phyloP scores from a whole-genome alignment of 176 grass and related monocot species.

The Elymus sibiricus region DNA sequence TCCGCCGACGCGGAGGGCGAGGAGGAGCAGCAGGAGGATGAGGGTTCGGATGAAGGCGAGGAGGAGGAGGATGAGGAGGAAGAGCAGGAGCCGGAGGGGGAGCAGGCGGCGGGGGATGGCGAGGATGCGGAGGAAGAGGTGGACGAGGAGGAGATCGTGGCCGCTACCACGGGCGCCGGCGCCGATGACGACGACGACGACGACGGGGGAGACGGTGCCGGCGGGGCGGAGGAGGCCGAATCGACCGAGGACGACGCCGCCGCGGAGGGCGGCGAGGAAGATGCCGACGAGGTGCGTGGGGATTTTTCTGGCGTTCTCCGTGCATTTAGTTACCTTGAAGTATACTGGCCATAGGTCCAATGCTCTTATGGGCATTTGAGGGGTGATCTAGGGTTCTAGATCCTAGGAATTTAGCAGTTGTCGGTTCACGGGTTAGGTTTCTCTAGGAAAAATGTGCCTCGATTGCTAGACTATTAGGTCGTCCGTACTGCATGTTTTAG shows the following conservation, averaged over 20 bases:
- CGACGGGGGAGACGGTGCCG: slow-evolving; percentile 7
- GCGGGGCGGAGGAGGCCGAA: slow-evolving; percentile 25
- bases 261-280: neutral
- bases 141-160: slow-evolving; percentile 64
- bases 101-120: slow-evolving; percentile 2
- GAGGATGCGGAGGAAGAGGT: slow-evolving; percentile 33
- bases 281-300: slow-evolving; percentile 28
- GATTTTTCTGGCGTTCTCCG: neutral
- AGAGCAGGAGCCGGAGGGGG: neutral
- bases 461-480: neutral
- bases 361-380: neutral
- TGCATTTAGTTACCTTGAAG: neutral
- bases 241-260: slow-evolving; percentile 53
- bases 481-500: neutral
- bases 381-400: neutral
- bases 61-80: neutral
- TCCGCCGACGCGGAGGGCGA: slow-evolving; percentile 24
- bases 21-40: slow-evolving; percentile 27
- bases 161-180: slow-evolving; percentile 32
- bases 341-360: neutral
- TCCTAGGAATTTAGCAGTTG: neutral
- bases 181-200: slow-evolving; percentile 31
- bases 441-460: neutral
- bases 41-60: slow-evolving; percentile 25
- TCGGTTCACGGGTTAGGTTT: neutral